These are phyloP conservation scores for Alternaria sp. DNA, from an alignment of 2,329 filamentous ascomycete species.

Conservation along the genomic window DNA sequence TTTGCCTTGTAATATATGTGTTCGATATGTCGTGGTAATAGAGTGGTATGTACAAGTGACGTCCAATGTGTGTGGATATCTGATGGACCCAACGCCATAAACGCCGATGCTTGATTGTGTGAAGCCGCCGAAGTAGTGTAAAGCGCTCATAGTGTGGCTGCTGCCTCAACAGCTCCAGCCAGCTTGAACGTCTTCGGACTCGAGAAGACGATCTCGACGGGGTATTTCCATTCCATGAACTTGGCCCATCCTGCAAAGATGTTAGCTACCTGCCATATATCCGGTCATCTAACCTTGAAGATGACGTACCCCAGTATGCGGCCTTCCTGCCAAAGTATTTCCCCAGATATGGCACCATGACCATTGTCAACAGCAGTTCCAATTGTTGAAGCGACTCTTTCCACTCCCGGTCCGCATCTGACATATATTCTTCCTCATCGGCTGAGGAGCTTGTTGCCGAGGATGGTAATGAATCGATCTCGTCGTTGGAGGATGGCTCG, in stretches of 20 bases:
- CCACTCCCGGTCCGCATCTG: constrained; percentile 94
- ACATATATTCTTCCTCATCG: constrained; percentile 66
- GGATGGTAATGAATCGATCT: constrained; percentile 58
- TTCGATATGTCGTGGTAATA: not conserved
- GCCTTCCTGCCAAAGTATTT: constrained; percentile 95
- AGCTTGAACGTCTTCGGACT: constrained; percentile 55
- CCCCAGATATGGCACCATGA: constrained; percentile 88
- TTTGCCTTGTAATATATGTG: not conserved
- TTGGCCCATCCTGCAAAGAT: constrained; percentile 78
- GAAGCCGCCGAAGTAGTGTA: not conserved
- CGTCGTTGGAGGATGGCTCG: constrained; percentile 48
- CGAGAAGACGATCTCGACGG: constrained; percentile 71
- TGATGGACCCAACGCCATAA: constrained; percentile 6
- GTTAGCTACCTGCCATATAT: constrained; percentile 1
- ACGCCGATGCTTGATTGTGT: constrained; percentile 18
- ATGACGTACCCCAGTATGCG: constrained; percentile 87
- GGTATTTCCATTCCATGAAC: constrained; percentile 95
- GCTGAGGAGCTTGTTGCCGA: constrained; percentile 58
- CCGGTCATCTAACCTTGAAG: not conserved
- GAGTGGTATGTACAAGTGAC: not conserved
- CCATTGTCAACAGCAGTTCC: constrained; percentile 91
- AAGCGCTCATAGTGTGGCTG: constrained; percentile 48
- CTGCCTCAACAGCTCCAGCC: constrained; percentile 55
- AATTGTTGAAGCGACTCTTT: constrained; percentile 91
- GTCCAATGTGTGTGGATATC: not conserved